phyloP scores from a whole-genome alignment of 176 grass and related monocot species.

The Luzula sylvatica region DNA sequence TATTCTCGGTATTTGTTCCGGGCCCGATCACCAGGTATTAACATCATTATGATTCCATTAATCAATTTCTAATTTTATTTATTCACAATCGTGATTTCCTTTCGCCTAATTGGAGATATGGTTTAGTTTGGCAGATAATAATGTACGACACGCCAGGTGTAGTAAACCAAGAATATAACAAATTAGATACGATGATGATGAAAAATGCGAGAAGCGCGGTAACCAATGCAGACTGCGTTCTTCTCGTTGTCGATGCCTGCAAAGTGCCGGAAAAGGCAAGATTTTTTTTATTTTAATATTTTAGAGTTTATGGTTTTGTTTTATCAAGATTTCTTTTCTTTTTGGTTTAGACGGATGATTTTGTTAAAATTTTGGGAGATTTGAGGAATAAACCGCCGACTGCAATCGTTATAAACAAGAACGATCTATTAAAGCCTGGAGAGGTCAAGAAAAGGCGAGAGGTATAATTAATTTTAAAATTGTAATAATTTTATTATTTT shows the following conservation, averaged over 20 bases:
- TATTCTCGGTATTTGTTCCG: slow-evolving; percentile 92
- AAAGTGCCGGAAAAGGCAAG: slow-evolving; percentile 61
- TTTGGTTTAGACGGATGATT: slow-evolving; percentile 58
- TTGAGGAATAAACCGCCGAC: slow-evolving; percentile 42
- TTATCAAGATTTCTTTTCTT: not conserved
- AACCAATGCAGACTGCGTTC: slow-evolving; percentile 69
- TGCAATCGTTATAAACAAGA: slow-evolving; percentile 77
- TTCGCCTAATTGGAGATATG: slow-evolving; percentile 52
- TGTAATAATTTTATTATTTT: not conserved
- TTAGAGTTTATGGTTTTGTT: not conserved
- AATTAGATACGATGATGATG: slow-evolving; percentile 93
- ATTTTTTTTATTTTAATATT: not conserved
- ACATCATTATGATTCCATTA: not conserved
- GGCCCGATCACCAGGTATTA: slow-evolving; percentile 77
- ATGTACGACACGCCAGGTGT: slow-evolving; percentile 92
- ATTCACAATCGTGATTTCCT: slow-evolving; percentile 5
- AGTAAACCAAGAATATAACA: slow-evolving; percentile 82
- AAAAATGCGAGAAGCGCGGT: slow-evolving; percentile 70
- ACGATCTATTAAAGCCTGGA: slow-evolving; percentile 91
- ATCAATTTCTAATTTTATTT: not conserved
- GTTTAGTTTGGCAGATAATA: slow-evolving; percentile 98
- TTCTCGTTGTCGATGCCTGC: slow-evolving; percentile 70
- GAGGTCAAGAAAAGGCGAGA: slow-evolving; percentile 88
- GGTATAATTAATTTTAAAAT: slow-evolving; percentile 38
- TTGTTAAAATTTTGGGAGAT: slow-evolving; percentile 58